Evolutionary conservation across 768 basidiomycete species (phyloP).

Genomic region (Boletus reticulatus): DNA sequence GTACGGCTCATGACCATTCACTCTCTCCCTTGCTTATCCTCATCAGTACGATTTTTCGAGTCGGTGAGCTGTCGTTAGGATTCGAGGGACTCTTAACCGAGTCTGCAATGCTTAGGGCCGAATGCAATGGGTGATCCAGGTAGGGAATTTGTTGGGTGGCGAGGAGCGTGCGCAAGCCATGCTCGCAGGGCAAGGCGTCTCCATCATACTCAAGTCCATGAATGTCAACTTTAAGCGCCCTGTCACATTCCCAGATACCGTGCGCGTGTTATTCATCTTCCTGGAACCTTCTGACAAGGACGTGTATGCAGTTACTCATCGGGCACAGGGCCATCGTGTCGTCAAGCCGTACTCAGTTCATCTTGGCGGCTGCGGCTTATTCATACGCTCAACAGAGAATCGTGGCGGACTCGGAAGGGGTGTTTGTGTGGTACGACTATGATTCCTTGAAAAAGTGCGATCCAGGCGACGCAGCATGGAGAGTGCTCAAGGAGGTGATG

Average conservation of each 20-base stretch:
- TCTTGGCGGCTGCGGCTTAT: constrained; percentile 54
- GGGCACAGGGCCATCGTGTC: constrained; percentile 53
- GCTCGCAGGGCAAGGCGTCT: constrained; percentile 62
- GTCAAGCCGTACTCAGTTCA: constrained; percentile 43
- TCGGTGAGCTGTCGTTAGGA: constrained; percentile 42
- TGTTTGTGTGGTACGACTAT: constrained; percentile 79
- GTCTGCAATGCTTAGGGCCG: constrained; percentile 46
- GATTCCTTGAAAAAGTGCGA: constrained; percentile 61
- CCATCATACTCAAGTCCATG: constrained; percentile 71
- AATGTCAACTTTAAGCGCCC: constrained; percentile 66
- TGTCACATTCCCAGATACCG: constrained; percentile 75
- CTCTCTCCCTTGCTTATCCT: background rate
- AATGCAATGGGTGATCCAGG: constrained; percentile 60
- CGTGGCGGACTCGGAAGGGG: constrained; percentile 63
- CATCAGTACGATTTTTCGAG: constrained; percentile 65
- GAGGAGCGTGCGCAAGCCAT: constrained; percentile 52
- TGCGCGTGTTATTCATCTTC: constrained; percentile 32
- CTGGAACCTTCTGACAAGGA: background rate
- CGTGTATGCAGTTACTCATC: constrained; percentile 50
- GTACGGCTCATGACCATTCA: constrained; percentile 5
- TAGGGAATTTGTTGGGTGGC: constrained; percentile 62
- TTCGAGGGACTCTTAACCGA: background rate
- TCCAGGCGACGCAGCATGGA: constrained; percentile 50
- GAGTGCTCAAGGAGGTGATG: constrained; percentile 28
- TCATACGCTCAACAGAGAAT: constrained; percentile 61